These are phyloP conservation scores for Tuber microsphaerosporum DNA, from an alignment of 495 filamentous ascomycete species.

Conservation along the genomic window DNA sequence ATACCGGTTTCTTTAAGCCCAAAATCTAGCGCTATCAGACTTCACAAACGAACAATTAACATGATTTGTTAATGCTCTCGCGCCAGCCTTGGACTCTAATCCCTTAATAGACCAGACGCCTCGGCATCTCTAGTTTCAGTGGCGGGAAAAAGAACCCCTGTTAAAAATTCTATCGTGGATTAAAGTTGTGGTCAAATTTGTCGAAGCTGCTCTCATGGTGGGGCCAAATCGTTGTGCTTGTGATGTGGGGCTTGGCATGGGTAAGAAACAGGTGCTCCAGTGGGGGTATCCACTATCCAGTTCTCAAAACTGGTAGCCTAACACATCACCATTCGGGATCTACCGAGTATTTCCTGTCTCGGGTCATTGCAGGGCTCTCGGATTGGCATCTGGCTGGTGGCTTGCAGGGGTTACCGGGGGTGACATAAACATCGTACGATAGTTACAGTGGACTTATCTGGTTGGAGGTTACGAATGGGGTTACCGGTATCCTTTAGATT, in stretches of 20 bases:
- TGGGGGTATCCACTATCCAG: background rate
- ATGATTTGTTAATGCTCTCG: background rate
- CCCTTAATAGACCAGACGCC: background rate
- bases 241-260: background rate
- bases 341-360: background rate
- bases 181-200: background rate
- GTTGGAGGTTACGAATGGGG: background rate
- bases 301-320: background rate
- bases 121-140: background rate
- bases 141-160: background rate
- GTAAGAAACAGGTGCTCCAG: background rate
- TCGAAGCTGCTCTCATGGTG: background rate
- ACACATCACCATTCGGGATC: background rate
- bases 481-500: background rate
- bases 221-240: background rate
- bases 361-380: background rate
- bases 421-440: slow-evolving; percentile 6
- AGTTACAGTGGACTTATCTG: background rate
- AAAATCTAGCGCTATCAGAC: background rate
- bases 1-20: background rate
- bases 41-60: background rate
- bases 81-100: background rate
- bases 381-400: background rate
- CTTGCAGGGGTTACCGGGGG: background rate
- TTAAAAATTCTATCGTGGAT: background rate